Conservation (phyloP, 768 basidiomycete species). For the Auricularia sp. region DNA sequence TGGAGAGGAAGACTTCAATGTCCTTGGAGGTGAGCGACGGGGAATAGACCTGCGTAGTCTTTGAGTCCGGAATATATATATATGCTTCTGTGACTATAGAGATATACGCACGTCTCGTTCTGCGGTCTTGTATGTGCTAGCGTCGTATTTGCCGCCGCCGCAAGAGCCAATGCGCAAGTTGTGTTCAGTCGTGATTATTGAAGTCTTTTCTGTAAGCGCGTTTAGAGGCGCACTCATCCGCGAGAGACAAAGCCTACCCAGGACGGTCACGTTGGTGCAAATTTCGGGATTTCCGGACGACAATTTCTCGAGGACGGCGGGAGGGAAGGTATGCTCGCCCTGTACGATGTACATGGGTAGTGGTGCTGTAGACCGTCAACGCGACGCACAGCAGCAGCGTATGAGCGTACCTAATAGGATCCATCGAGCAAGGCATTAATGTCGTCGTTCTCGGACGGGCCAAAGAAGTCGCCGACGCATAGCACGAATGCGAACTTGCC, state of each 20-base stretch:
- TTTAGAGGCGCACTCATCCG: not conserved
- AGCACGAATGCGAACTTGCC: slow-evolving; percentile 84
- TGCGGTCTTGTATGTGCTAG: slow-evolving; percentile 45
- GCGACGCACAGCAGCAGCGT: slow-evolving; percentile 1
- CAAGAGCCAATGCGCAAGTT: slow-evolving; percentile 72
- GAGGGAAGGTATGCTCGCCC: slow-evolving; percentile 68
- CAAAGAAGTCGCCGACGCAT: slow-evolving; percentile 82
- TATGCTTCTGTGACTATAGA: too few species aligned
- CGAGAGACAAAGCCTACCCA: slow-evolving; percentile 48
- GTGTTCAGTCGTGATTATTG: slow-evolving; percentile 65
- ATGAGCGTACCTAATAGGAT: slow-evolving; percentile 46
- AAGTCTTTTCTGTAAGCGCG: slow-evolving; percentile 57
- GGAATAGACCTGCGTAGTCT: slow-evolving; percentile 48
- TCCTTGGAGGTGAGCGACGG: slow-evolving; percentile 66
- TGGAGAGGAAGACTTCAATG: slow-evolving; percentile 61
- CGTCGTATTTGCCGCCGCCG: slow-evolving; percentile 68
- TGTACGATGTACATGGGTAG: slow-evolving; percentile 91
- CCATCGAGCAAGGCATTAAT: slow-evolving; percentile 47
- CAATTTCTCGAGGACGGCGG: slow-evolving; percentile 63
- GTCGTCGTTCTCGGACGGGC: slow-evolving; percentile 32
- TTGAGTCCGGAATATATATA: too few species aligned
- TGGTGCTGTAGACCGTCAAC: slow-evolving; percentile 45
- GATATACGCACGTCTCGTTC: slow-evolving; percentile 49
- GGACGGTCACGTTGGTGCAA: slow-evolving; percentile 70
- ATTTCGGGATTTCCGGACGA: slow-evolving; percentile 69